A percentile compares a stretch with the other conserved stretches of the same genome.
Evolutionary conservation across 306 rosid species (phyloP).

Genomic region (Cicer arietinum): DNA sequence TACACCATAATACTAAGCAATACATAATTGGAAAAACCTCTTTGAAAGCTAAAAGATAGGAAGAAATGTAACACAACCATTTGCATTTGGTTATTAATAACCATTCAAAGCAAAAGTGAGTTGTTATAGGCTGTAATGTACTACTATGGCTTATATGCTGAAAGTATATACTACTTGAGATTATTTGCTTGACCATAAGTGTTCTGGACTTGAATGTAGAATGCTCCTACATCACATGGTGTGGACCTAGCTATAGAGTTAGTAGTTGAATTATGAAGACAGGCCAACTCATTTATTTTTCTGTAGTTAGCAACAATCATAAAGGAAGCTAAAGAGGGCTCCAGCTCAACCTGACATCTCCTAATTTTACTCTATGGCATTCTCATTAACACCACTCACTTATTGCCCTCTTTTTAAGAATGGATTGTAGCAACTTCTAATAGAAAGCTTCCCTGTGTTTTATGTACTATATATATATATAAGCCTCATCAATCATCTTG

Average conservation of each 20-base stretch:
- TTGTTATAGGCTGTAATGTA: background rate
- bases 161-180: slow-evolving; percentile 5
- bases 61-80: slow-evolving; percentile 1
- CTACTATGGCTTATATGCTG: slow-evolving; percentile 1
- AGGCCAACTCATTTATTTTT: slow-evolving; percentile 43
- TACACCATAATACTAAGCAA: slow-evolving; percentile 13
- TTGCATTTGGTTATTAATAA: slow-evolving; percentile 3
- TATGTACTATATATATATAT: slow-evolving; percentile 5
- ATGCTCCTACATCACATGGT: slow-evolving; percentile 51
- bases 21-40: slow-evolving; percentile 25
- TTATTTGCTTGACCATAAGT: slow-evolving; percentile 30
- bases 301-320: slow-evolving; percentile 44
- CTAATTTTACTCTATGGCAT: slow-evolving; percentile 29
- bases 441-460: slow-evolving; percentile 24
- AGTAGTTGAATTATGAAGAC: slow-evolving; percentile 45
- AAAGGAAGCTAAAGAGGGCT: slow-evolving; percentile 33
- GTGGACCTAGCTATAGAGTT: slow-evolving; percentile 49
- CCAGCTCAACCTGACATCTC: slow-evolving; percentile 45
- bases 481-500: slow-evolving; percentile 1
- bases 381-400: slow-evolving; percentile 27
- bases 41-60: slow-evolving; percentile 31
- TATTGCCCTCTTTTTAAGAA: slow-evolving; percentile 45
- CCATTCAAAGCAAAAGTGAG: slow-evolving; percentile 41
- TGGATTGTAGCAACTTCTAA: slow-evolving; percentile 24
- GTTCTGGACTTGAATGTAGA: slow-evolving; percentile 43